Base-by-base conservation (phyloP, 2,329 filamentous ascomycete species). In the Trichoderma semiorbis region DNA sequence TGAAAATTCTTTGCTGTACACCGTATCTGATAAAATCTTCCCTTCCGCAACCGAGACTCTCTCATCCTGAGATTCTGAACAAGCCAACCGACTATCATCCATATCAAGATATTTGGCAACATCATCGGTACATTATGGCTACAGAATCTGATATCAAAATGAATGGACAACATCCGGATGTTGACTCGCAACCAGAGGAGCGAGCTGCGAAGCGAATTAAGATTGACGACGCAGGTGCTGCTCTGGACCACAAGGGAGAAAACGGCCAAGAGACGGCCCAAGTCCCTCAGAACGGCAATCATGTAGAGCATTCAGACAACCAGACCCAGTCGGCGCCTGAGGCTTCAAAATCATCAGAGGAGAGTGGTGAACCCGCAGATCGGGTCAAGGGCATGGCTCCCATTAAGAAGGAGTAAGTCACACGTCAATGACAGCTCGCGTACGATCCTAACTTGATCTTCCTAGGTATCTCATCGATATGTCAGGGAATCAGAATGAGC, bases 351-450 rank as follows among this genome's bases (percentile, higher is more conserved):
- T 39, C 50, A 18, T 28, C 71, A 16, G 70, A 43, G n/a, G 71
- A 61, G 36, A 60, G 39, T 53, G 76, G 70, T 26, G 75, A 78
- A 58, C 72, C 74, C 21, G 71, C 75, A 70, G 78, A 78, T 12
- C 79, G 79, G 66, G 80, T 82, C 71, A 89, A 85, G 77, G 91
- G 91, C 30, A 83, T 91, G 68, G 92, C 92, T 24, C 88, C 90
- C 10, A 88, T 95, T 80, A 94, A 94, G 81, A 85, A 88, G 78
- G 92, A 94, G 89, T 93, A 82, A 81, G 86, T 82, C 12, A 4
- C 24, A 7, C 24, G 21, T 28, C n/a, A 43, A 24, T 14, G 39
- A 67, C 53, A 60, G 14, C 74, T 75, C 50, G 73, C 16, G 7
- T 14, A 60, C 8, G 18, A n/a, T 6, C 26, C 11, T 28, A 47